A percentile compares a stretch with the other conserved stretches of the same genome.
These are phyloP conservation scores for Mycena epipterygia DNA, from an alignment of 768 basidiomycete species.

Conservation along the genomic window DNA sequence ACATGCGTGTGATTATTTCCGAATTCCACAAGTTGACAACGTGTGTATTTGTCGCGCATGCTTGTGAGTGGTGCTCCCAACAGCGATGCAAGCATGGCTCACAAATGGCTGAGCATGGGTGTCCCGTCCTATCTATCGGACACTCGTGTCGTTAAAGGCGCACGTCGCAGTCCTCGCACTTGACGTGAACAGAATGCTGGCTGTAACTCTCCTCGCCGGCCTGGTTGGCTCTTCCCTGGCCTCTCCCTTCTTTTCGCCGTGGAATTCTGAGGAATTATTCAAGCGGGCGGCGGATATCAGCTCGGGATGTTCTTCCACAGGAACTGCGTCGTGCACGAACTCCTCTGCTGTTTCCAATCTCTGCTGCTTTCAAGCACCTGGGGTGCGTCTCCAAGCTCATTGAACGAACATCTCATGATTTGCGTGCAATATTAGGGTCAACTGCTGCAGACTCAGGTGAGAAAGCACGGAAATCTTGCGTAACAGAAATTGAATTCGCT, in stretches of 20 bases:
- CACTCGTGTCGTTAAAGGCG: slow-evolving; percentile 10
- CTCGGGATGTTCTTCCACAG: slow-evolving; percentile 68
- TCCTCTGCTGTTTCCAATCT: slow-evolving; percentile 57
- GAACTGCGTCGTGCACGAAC: slow-evolving; percentile 68
- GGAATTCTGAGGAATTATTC: slow-evolving; percentile 43
- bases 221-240: slow-evolving; percentile 17
- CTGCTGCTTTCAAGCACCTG: slow-evolving; percentile 79
- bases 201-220: slow-evolving; percentile 16
- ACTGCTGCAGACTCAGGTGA: slow-evolving; percentile 68
- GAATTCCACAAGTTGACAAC: no score
- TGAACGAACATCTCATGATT: neutral
- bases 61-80: neutral
- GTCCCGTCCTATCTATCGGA: slow-evolving; percentile 14
- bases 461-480: neutral
- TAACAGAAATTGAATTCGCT: neutral
- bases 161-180: neutral
- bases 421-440: slow-evolving; percentile 61
- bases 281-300: slow-evolving; percentile 45
- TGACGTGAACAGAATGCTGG: slow-evolving; percentile 10
- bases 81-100: no score
- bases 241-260: slow-evolving; percentile 7
- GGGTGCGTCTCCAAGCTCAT: slow-evolving; percentile 56
- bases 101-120: no score
- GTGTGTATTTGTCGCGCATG: neutral
- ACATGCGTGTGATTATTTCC: slow-evolving; percentile 1